Base-by-base conservation (phyloP, 805 yeast genomes). In the Candida succiphila region DNA sequence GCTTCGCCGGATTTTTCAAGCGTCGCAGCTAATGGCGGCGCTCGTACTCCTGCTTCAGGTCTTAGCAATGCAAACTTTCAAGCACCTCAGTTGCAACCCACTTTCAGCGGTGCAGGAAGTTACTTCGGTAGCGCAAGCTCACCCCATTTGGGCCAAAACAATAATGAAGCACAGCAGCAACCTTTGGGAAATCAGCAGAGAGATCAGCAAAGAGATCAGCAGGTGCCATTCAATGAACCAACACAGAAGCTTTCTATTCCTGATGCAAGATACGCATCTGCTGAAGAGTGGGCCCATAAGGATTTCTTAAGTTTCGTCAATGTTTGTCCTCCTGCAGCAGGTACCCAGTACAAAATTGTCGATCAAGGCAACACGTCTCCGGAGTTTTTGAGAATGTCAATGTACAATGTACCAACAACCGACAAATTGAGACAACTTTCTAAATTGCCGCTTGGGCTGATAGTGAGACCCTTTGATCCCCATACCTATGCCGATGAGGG, bases 301-400 rank as follows among this genome's bases (percentile, higher is more conserved):
- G 53, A 72, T 1, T 88, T 84, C 55, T 66, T 69, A 31, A 81
- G 96, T 1, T 76, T 83, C 45, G 75, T 78, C 50, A 75, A 85
- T 48, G 78, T 85, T 2, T 67, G 74, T 9, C 95, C 97, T 5
- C 97, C 97, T 4, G 63, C 75, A 12, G 78, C 94, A 0, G 83
- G 89, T 0, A 72, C 85, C 2, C 78, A 74, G 41, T 84, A 65
- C 49, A 64, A 62, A 30, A 72, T 80, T 2, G 61, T 72, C 20
- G 97, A 92, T 52, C 94, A 88, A 52, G 95, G 94, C 5, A 73
- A 78, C 7, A 75, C 95, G 3, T 75, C 84, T 17, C 92, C 97
- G 4, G 74, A 83, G 38, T 77, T 77, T 53, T 72, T 83, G 50
- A 67, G 94, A 38, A 61, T 84, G 40, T 65, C 95, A 4, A 72